Base-by-base conservation (phyloP, 2,329 filamentous ascomycete species). In the Colletotrichum cordylinicola region DNA sequence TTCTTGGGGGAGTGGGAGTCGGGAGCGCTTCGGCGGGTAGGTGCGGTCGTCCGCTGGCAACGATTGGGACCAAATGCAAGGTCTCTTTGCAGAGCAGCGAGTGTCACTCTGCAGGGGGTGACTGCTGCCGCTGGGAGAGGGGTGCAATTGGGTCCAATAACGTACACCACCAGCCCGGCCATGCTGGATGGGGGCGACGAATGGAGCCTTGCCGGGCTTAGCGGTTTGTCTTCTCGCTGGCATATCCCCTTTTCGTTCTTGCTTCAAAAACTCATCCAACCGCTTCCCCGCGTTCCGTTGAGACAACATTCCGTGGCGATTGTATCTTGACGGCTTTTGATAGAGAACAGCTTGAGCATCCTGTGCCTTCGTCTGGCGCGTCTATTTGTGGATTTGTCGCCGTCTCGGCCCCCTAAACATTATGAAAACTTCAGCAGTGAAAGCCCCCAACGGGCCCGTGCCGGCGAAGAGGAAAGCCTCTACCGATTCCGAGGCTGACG, bases 401-500 rank as follows among this genome's bases (percentile, higher is more conserved):
- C 9, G 35, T 33, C 18, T 8, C 33, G 35, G n/a, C 56, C 6
- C 6, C 33, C 31, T 39, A 24, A 70, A 29, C 21, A 35, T 31
- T 27, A 39, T 58, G 29, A 60, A 21, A 15, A 18, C 27, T 21
- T 35, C 62, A 43, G 16, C 58, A 33, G 66, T 75, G 71, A 75
- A 39, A 52, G 48, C 52, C 1, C 61, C 61, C 71, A 70, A 29
- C 15, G 61, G 60, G 37, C 48, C 35, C 18, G 68, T 70, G 21
- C 71, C 70, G 52, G 48, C 39, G 58, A 79, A 78, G 69, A 79
- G 80, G 55, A 81, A 80, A 60, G 70, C 78, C 16, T 78, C 80
- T 33, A 77, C 74, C 56, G 81, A 82, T 61, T 81, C 79, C 29
- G 81, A 83, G 74, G 82, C 80, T 33, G 82, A 81, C 70, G 81